Percentiles rank a stretch among this genome's conserved stretches.
phyloP scores from a whole-genome alignment of 2,329 filamentous ascomycete species.

The Pseudocercospora ulei region DNA sequence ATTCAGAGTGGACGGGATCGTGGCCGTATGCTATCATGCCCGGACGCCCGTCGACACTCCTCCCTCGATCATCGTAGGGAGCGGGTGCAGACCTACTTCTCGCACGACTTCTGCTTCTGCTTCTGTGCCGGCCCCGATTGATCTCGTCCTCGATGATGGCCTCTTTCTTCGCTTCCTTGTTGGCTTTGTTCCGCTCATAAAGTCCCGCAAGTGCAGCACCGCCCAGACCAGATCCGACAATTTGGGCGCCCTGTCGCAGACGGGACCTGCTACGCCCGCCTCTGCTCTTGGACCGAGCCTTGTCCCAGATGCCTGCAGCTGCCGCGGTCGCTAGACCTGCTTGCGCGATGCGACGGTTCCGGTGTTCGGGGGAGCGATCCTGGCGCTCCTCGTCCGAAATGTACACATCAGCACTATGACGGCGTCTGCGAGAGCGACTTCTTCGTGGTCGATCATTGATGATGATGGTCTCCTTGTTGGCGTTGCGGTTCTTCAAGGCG shows the following conservation, averaged over 20 bases:
- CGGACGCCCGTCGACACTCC: slow-evolving; percentile 41
- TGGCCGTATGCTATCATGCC: slow-evolving; percentile 56
- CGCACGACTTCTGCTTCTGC: slow-evolving; percentile 30
- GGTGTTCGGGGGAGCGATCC: slow-evolving; percentile 41
- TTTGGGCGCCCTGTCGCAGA: slow-evolving; percentile 49
- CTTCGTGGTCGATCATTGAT: slow-evolving; percentile 35
- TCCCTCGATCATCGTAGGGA: slow-evolving; percentile 34
- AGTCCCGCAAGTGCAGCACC: slow-evolving; percentile 53
- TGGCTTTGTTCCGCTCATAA: slow-evolving; percentile 54
- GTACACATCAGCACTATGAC: slow-evolving; percentile 34
- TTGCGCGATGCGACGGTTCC: slow-evolving; percentile 51
- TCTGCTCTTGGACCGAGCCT: slow-evolving; percentile 50
- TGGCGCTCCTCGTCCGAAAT: slow-evolving; percentile 18
- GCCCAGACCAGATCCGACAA: slow-evolving; percentile 52
- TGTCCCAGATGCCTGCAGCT: slow-evolving; percentile 52
- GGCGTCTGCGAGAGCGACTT: slow-evolving; percentile 41
- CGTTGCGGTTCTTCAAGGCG: slow-evolving; percentile 44
- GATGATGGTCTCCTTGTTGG: slow-evolving; percentile 39
- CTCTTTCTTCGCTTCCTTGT: slow-evolving; percentile 47
- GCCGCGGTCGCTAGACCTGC: slow-evolving; percentile 55
- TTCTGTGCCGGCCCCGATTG: slow-evolving; percentile 24
- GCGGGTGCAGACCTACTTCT: slow-evolving; percentile 40
- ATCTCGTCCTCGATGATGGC: slow-evolving; percentile 34
- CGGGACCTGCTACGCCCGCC: slow-evolving; percentile 48
- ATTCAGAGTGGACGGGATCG: slow-evolving; percentile 51